phyloP scores from a whole-genome alignment of 1,284 basidiomycete genomes.

The Leccinum subrobustum region DNA sequence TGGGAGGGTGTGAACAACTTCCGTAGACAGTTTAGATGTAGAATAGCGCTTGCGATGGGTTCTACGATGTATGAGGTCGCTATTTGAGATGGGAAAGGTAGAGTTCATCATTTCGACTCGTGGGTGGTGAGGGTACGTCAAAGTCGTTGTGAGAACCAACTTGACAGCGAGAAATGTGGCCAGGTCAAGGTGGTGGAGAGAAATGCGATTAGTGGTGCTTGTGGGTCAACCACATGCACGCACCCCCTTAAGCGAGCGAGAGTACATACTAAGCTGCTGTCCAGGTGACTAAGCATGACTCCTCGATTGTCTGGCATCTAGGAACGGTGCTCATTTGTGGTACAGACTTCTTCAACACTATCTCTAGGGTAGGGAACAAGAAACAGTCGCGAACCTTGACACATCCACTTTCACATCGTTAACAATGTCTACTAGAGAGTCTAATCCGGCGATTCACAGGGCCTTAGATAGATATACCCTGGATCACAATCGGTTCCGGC shows the following conservation, averaged over 20 bases:
- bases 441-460: background rate
- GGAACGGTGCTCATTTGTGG: background rate
- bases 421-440: background rate
- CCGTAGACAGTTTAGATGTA: conserved; percentile 59
- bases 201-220: background rate
- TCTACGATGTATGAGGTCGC: conserved; percentile 30
- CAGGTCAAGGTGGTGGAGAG: conserved; percentile 6
- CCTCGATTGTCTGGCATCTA: background rate
- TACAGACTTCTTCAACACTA: background rate
- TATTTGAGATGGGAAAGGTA: conserved; percentile 8
- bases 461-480: conserved; percentile 19
- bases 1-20: conserved; percentile 65
- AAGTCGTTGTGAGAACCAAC: conserved; percentile 9
- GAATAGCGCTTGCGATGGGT: conserved; percentile 59
- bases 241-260: background rate
- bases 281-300: conserved; percentile 27
- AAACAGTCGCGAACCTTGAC: background rate
- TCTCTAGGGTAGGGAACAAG: background rate
- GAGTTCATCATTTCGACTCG: conserved; percentile 15
- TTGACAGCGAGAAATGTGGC: background rate
- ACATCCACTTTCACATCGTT: conserved; percentile 1
- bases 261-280: background rate
- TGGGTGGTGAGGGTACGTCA: conserved; percentile 1
- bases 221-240: background rate
- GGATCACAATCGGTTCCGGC: conserved; percentile 27